phyloP scores from a whole-genome alignment of 2,329 filamentous ascomycete genomes.

The Phialemoniopsis sp. region DNA sequence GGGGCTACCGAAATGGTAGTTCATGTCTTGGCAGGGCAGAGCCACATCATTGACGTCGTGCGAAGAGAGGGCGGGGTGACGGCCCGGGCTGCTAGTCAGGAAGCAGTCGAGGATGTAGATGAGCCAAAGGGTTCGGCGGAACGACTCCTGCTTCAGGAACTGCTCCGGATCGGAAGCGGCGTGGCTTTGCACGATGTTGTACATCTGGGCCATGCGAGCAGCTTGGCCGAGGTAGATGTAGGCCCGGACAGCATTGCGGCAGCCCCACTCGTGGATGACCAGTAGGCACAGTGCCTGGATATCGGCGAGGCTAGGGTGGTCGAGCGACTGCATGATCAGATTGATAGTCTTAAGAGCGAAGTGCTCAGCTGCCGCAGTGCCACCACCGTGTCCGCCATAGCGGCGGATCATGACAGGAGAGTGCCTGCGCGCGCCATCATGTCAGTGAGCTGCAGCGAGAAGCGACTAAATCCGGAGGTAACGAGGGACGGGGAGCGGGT shows the following conservation, averaged over 20 bases:
- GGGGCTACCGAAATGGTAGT: constrained; percentile 58
- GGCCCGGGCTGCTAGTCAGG: constrained; percentile 57
- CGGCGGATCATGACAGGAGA: constrained; percentile 53
- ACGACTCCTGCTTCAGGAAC: constrained; percentile 57
- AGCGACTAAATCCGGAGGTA: no score
- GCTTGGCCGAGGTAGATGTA: constrained; percentile 61
- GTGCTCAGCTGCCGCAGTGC: constrained; percentile 52
- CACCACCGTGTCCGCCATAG: constrained; percentile 47
- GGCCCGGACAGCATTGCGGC: constrained; percentile 56
- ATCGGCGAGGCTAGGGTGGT: constrained; percentile 55
- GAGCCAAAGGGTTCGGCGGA: constrained; percentile 58
- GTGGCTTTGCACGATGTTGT: constrained; percentile 50
- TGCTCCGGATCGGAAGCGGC: constrained; percentile 47
- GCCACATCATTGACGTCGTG: constrained; percentile 52
- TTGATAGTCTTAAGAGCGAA: constrained; percentile 55
- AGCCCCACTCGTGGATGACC: constrained; percentile 61
- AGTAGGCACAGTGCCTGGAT: constrained; percentile 58
- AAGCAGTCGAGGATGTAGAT: constrained; percentile 61
- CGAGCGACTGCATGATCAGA: constrained; percentile 53
- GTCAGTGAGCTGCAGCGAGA: no score
- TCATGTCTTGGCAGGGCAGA: constrained; percentile 57
- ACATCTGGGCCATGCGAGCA: constrained; percentile 63
- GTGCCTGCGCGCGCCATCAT: constrained; percentile 31
- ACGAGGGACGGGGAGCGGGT: no score
- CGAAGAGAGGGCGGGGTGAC: constrained; percentile 49